phyloP scores from a whole-genome alignment of 2,329 filamentous ascomycete species.

The Fusarium keratoplasticum region DNA sequence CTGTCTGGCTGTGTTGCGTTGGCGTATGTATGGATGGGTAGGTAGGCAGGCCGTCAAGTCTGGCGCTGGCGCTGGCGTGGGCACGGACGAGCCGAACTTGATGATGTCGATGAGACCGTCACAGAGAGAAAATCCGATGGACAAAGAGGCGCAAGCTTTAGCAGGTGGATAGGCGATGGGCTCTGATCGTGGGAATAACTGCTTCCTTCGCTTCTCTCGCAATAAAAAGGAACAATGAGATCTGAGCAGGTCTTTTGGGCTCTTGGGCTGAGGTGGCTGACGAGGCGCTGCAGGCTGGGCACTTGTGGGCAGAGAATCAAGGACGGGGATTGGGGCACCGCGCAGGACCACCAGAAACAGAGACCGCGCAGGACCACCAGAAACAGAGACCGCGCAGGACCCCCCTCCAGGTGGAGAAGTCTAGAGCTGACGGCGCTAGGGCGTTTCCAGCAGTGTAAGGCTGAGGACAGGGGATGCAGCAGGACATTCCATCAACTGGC shows the following conservation, averaged over 20 bases:
- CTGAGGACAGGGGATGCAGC: conserved; percentile 34
- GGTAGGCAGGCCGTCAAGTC: background rate
- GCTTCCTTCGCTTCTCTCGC: background rate
- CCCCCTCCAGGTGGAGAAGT: conserved; percentile 26
- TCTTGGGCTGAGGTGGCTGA: conserved; percentile 38
- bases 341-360: conserved; percentile 1
- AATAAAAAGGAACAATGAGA: conserved; percentile 3
- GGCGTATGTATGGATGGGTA: conserved; percentile 3
- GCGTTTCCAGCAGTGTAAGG: conserved; percentile 39
- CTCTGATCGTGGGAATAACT: background rate
- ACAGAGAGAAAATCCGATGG: conserved; percentile 4
- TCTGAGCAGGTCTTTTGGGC: background rate
- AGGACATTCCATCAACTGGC: conserved; percentile 11
- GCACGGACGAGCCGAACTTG: conserved; percentile 3
- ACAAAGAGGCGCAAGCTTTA: conserved; percentile 28
- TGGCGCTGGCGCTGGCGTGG: conserved; percentile 10
- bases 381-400: conserved; percentile 16
- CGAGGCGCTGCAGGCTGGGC: conserved; percentile 27
- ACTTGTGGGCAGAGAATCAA: conserved; percentile 8
- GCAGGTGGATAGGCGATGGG: conserved; percentile 6
- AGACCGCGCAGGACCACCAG: conserved; percentile 11
- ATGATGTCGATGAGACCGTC: background rate
- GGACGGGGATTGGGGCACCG: background rate
- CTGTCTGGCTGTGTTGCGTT: conserved; percentile 9
- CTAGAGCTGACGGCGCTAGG: conserved; percentile 37